Conservation (phyloP, 192 early-diverging fungal genomes). For the Tieghemiomyces parasiticus region DNA sequence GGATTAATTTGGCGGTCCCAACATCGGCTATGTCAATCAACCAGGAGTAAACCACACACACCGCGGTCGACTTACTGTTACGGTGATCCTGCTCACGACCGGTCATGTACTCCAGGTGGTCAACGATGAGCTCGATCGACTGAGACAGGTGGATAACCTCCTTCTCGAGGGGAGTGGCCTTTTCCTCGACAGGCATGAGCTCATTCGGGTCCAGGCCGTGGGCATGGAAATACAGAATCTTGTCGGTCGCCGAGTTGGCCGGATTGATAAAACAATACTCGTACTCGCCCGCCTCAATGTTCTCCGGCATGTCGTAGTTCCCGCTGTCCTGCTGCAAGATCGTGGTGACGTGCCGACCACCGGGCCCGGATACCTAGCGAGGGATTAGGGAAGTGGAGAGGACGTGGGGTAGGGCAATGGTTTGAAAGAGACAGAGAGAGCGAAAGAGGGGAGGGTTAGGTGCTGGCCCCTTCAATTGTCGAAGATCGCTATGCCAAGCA, state of each 20-base stretch:
- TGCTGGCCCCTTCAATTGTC: too few species aligned
- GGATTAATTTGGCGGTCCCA: too few species aligned
- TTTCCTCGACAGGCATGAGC: slow-evolving; percentile 13
- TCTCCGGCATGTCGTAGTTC: slow-evolving; percentile 21
- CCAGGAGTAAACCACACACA: too few species aligned
- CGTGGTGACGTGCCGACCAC: slow-evolving; percentile 14
- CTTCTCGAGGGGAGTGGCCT: slow-evolving; percentile 39
- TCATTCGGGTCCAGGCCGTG: slow-evolving; percentile 25
- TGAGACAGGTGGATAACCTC: slow-evolving; percentile 48
- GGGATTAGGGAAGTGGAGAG: background rate
- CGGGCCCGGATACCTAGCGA: slow-evolving; percentile 11
- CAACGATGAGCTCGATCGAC: slow-evolving; percentile 41
- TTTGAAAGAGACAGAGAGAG: background rate
- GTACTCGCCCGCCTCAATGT: slow-evolving; percentile 38
- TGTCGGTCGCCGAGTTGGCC: slow-evolving; percentile 40
- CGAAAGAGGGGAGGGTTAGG: too few species aligned
- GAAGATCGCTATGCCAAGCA: too few species aligned
- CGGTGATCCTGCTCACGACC: slow-evolving; percentile 43
- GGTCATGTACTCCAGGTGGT: slow-evolving; percentile 57
- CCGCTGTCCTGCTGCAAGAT: slow-evolving; percentile 12
- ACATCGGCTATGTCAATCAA: too few species aligned
- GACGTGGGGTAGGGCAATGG: background rate
- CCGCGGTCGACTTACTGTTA: slow-evolving; percentile 46
- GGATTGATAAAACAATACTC: slow-evolving; percentile 67
- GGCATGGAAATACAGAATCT: slow-evolving; percentile 42